These are phyloP conservation scores for Boletus barrowsii DNA, from an alignment of 768 basidiomycete species.

Conservation along the genomic window DNA sequence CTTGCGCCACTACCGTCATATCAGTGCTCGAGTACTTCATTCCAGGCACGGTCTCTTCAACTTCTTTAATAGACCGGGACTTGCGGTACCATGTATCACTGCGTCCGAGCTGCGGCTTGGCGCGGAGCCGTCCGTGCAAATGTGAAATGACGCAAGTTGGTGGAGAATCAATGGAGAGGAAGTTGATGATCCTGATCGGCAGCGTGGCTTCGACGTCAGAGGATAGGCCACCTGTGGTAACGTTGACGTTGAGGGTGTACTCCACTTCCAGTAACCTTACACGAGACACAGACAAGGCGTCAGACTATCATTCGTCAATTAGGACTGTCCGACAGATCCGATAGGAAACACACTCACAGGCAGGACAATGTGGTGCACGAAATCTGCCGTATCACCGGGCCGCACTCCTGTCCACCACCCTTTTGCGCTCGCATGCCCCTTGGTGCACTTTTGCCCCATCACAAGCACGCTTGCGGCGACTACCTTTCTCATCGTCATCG, in stretches of 20 bases:
- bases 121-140: constrained; percentile 15
- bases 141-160: constrained; percentile 38
- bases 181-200: constrained; percentile 77
- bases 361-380: constrained; percentile 65
- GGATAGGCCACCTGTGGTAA: constrained; percentile 55
- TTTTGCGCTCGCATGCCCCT: constrained; percentile 72
- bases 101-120: constrained; percentile 24
- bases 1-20: constrained; percentile 27
- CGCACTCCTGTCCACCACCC: constrained; percentile 90
- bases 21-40: constrained; percentile 31
- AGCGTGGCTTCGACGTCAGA: constrained; percentile 67
- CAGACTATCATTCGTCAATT: constrained; percentile 43
- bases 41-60: constrained; percentile 29
- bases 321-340: constrained; percentile 2
- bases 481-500: constrained; percentile 57
- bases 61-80: constrained; percentile 16
- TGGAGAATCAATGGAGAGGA: constrained; percentile 83
- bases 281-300: constrained; percentile 65
- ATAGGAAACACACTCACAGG: constrained; percentile 54
- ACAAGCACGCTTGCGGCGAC: constrained; percentile 65
- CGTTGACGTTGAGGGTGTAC: constrained; percentile 64
- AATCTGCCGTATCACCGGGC: constrained; percentile 56
- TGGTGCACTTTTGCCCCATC: constrained; percentile 58
- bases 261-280: constrained; percentile 73
- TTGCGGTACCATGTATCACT: constrained; percentile 32